Evolutionary conservation across 2,329 filamentous ascomycete species (phyloP).

Genomic region (Thermothelomyces thermophilus): DNA sequence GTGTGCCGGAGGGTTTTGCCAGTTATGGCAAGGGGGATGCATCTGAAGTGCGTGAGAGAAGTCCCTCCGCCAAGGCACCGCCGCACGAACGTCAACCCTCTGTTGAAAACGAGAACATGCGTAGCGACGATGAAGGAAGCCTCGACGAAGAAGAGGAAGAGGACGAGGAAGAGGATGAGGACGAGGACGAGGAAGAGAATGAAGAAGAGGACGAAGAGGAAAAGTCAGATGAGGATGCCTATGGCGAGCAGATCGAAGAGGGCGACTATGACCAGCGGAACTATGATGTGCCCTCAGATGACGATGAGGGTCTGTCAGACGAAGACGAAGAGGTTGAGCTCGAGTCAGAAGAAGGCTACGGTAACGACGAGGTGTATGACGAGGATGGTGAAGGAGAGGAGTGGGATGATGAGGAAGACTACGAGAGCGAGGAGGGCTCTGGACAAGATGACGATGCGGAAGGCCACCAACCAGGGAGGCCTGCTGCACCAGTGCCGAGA

Average conservation of each 20-base stretch:
- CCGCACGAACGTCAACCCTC: not conserved
- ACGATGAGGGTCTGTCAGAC: constrained; percentile 24
- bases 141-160: constrained; percentile 18
- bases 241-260: constrained; percentile 22
- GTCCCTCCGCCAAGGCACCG: not conserved
- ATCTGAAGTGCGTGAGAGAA: not conserved
- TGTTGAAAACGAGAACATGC: constrained; percentile 8
- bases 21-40: constrained; percentile 19
- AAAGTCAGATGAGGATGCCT: constrained; percentile 15
- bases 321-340: constrained; percentile 22
- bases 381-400: constrained; percentile 19
- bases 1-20: constrained; percentile 23
- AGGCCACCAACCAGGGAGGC: constrained; percentile 6
- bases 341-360: constrained; percentile 20
- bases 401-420: constrained; percentile 26
- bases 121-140: constrained; percentile 7
- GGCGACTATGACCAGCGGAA: constrained; percentile 27
- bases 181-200: too few species aligned
- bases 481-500: constrained; percentile 17
- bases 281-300: constrained; percentile 21
- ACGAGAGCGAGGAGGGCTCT: constrained; percentile 26
- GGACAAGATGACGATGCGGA: constrained; percentile 10
- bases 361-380: constrained; percentile 17
- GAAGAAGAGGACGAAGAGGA: constrained; percentile 19
- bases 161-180: constrained; percentile 16